These are phyloP conservation scores for Cyanidium caldarium DNA, from an alignment of 23 red algal genomes.

Conservation along the genomic window DNA sequence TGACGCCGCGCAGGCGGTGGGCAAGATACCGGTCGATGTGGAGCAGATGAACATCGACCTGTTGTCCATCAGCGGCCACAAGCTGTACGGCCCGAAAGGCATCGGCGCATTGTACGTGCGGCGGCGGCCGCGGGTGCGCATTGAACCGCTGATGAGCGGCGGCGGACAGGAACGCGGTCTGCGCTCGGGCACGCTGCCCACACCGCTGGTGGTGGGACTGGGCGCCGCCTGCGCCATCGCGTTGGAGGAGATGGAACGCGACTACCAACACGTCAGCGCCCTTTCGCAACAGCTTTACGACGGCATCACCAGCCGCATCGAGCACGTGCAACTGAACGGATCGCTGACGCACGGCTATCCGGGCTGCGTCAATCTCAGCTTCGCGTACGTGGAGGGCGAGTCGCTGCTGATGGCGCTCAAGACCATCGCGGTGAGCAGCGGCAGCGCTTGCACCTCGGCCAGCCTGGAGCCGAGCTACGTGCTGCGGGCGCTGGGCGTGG, in stretches of 20 bases:
- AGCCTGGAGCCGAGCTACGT: constrained; percentile 87
- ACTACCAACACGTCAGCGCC: constrained; percentile 19
- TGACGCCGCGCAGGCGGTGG: constrained; percentile 84
- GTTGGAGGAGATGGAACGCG: constrained; percentile 60
- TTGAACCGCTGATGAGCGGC: constrained; percentile 85
- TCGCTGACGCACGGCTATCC: constrained; percentile 56
- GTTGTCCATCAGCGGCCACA: constrained; percentile 80
- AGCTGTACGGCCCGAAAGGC: constrained; percentile 96
- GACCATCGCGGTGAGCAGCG: constrained; percentile 83
- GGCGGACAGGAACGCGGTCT: constrained; percentile 95
- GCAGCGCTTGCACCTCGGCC: constrained; percentile 86
- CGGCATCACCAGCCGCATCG: constrained; percentile 32
- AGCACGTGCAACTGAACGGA: constrained; percentile 63
- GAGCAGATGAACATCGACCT: constrained; percentile 82
- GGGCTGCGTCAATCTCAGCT: constrained; percentile 79
- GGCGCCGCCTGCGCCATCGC: constrained; percentile 54
- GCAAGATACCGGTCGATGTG: constrained; percentile 83
- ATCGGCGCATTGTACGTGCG: constrained; percentile 82
- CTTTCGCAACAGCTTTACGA: constrained; percentile 36
- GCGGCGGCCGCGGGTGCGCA: constrained; percentile 71
- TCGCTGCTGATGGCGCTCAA: constrained; percentile 92
- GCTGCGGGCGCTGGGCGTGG: constrained; percentile 87
- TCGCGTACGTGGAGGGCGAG: constrained; percentile 93
- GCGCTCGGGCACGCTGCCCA: constrained; percentile 77
- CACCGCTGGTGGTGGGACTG: constrained; percentile 68